Evolutionary conservation across 345 rosid species (phyloP).

Genomic region (Eucalyptus pumila): DNA sequence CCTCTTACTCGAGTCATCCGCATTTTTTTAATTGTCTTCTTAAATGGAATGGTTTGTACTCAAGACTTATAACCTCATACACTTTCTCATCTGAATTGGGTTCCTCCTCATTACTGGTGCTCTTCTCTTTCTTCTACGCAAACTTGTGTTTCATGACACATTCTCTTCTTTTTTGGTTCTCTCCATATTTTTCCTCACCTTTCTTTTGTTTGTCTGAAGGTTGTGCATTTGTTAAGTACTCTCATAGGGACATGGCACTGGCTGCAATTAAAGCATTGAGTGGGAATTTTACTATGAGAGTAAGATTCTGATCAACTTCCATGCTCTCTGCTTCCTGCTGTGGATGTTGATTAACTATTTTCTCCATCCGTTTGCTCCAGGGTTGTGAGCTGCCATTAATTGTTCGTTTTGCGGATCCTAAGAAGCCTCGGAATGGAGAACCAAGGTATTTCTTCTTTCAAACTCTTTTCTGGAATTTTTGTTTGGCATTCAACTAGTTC

Average conservation of each 20-base stretch:
- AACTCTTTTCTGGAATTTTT: background rate
- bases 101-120: background rate
- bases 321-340: background rate
- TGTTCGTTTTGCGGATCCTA: slow-evolving; percentile 79
- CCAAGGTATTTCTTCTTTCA: slow-evolving; percentile 33
- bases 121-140: background rate
- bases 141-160: background rate
- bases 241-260: slow-evolving; percentile 68
- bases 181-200: background rate
- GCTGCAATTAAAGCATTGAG: slow-evolving; percentile 72
- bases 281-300: slow-evolving; percentile 68
- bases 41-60: background rate
- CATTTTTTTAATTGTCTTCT: background rate
- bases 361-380: slow-evolving; percentile 19
- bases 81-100: background rate
- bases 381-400: slow-evolving; percentile 75
- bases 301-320: slow-evolving; percentile 7
- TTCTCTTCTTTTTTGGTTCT: background rate
- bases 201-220: slow-evolving; percentile 32
- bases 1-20: background rate
- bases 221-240: slow-evolving; percentile 68
- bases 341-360: background rate
- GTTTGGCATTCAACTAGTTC: background rate
- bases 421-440: slow-evolving; percentile 55
- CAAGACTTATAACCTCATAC: background rate